Conservation (phyloP, 2,329 filamentous ascomycete species). For the Daldinia sp. region DNA sequence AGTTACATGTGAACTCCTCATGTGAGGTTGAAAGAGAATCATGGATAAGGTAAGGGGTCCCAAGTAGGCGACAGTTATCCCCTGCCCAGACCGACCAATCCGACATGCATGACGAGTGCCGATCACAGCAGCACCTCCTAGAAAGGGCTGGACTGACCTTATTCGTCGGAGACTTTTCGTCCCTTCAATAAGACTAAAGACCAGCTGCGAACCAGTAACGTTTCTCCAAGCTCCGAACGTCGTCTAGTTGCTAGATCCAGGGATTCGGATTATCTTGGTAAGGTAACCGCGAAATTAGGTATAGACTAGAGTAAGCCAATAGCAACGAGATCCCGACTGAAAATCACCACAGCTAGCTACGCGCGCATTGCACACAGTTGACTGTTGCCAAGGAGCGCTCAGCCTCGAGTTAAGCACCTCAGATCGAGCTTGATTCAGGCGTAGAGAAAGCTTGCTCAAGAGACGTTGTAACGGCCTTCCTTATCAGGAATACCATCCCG, state of each 20-base stretch:
- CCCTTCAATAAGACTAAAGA: constrained; percentile 30
- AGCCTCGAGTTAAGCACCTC: constrained; percentile 4
- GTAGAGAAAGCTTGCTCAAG: background rate
- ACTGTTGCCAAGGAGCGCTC: background rate
- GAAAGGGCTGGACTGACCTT: constrained; percentile 30
- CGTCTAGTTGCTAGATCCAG: constrained; percentile 22
- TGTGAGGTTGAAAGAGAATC: constrained; percentile 38
- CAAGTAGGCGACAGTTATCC: constrained; percentile 28
- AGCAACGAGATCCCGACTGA: background rate
- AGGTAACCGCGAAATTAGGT: background rate
- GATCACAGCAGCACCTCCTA: constrained; percentile 42
- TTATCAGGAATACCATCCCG: constrained; percentile 29
- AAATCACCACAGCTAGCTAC: background rate
- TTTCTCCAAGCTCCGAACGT: constrained; percentile 19
- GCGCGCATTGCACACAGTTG: background rate
- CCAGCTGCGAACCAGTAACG: constrained; percentile 22
- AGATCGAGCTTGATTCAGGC: constrained; percentile 6
- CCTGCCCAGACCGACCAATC: constrained; percentile 32
- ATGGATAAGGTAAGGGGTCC: constrained; percentile 33
- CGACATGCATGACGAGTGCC: constrained; percentile 38
- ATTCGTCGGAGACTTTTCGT: constrained; percentile 30
- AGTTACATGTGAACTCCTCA: constrained; percentile 39
- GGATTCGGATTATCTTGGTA: background rate
- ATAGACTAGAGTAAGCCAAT: constrained; percentile 4
- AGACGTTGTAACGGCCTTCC: constrained; percentile 35